phyloP scores from a whole-genome alignment of 1,284 basidiomycete genomes.

The Heterobasidion annosum region DNA sequence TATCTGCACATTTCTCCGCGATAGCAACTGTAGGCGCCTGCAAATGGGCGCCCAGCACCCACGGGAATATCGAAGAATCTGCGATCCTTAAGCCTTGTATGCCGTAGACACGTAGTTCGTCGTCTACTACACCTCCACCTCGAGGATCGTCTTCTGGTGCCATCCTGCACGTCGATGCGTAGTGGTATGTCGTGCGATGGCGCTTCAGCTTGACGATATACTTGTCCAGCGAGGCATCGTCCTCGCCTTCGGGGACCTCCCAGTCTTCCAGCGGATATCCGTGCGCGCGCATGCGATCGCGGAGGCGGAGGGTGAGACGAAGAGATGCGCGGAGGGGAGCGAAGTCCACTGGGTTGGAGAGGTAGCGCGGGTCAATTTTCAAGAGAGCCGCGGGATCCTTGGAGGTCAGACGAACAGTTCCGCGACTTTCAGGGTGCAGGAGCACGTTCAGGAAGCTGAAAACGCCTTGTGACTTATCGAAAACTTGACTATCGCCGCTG shows the following conservation, averaged over 20 bases:
- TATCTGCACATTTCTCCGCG: constrained; percentile 18
- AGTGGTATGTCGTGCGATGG: constrained; percentile 16
- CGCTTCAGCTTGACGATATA: constrained; percentile 13
- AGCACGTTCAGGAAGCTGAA: constrained; percentile 15
- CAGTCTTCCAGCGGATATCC: constrained; percentile 17
- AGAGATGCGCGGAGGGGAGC: constrained; percentile 27
- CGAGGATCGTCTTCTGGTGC: constrained; percentile 13
- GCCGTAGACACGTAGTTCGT: constrained; percentile 29
- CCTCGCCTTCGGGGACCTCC: constrained; percentile 15
- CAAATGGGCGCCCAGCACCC: constrained; percentile 19
- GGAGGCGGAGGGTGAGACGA: constrained; percentile 29
- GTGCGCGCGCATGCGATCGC: constrained; percentile 18
- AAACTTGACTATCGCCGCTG: not conserved
- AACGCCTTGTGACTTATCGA: constrained; percentile 8
- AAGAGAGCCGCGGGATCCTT: constrained; percentile 26
- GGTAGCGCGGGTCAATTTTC: constrained; percentile 28
- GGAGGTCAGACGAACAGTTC: constrained; percentile 22
- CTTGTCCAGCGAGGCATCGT: constrained; percentile 16
- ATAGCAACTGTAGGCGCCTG: constrained; percentile 16
- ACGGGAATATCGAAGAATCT: constrained; percentile 24
- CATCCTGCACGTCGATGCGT: constrained; percentile 23
- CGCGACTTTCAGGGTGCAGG: constrained; percentile 16
- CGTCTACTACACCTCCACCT: constrained; percentile 27
- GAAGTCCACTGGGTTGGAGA: constrained; percentile 22
- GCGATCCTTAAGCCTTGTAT: constrained; percentile 22